Evolutionary conservation across 2,329 filamentous ascomycete species (phyloP), one percentile per base, ranked within the genome.

Genomic region (Fusarium sp.): DNA sequence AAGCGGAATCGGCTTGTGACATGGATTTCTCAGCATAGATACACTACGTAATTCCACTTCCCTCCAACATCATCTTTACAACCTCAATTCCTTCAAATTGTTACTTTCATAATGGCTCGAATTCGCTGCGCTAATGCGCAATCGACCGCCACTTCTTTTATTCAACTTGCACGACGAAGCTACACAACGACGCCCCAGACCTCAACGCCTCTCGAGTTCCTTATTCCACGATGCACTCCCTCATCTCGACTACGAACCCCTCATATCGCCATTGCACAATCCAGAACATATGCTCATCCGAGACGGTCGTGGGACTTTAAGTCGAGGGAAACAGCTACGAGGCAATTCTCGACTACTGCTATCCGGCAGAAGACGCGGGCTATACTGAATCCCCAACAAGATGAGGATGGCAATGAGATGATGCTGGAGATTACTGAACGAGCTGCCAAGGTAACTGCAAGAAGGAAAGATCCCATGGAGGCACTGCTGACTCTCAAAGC

Each of bases 341-440:
- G 79, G 57, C 43, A 61, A 19, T 88, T 88, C 64, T 81, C 83
- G 32, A 79, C 81, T 25, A 83, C 86, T 4, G 40, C 79, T 2
- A 28, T 76, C 11, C 79, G 78, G 56, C 73, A 76, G 33, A 83
- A 82, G 67, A 91, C 90, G 0, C 81, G 82, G 35, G 86, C 86
- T 46, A 82, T 90, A 9, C 82, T 86, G 72, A 97, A 98, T 80
- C 93, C 94, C 1, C 90, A 92, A 75, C 88, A 88, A 63, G 94
- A 96, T 80, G 94, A 97, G 37, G 90, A 95, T 62, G 96, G 96
- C 32, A 92, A 94, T n/a, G 89, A 92, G 25, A 94, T 97, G 91
- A 85, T 86, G 76, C 87, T 99, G 30, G 92, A 92, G 60, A 97
- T 98, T 70, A 97, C 95, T 0, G 88, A 93, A 4, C 89, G 95